These are phyloP conservation scores for Pugionium cornutum DNA, from an alignment of 345 rosid genomes.

Conservation along the genomic window DNA sequence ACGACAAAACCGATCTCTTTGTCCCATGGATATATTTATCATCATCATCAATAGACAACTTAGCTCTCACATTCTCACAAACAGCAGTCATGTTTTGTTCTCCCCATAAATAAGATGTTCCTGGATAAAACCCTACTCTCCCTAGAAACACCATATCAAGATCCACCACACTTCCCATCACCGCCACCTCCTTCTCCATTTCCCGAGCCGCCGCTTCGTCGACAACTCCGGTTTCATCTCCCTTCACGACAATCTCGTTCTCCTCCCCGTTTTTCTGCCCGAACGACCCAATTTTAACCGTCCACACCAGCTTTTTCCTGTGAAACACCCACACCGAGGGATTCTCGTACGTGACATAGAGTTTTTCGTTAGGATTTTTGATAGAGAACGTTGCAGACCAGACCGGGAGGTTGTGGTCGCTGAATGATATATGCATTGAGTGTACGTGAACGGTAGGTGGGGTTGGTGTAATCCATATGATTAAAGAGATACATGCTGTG, in stretches of 20 bases:
- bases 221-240: slow-evolving; percentile 20
- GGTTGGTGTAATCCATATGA: slow-evolving; percentile 30
- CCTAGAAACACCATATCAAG: slow-evolving; percentile 20
- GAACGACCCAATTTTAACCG: not conserved
- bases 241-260: slow-evolving; percentile 19
- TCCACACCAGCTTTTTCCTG: slow-evolving; percentile 11
- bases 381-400: slow-evolving; percentile 33
- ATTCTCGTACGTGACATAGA: slow-evolving; percentile 22
- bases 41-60: slow-evolving; percentile 3
- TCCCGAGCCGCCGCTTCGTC: slow-evolving; percentile 16
- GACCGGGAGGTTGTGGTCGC: not conserved
- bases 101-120: slow-evolving; percentile 29
- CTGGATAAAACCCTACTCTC: slow-evolving; percentile 33
- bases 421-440: slow-evolving; percentile 21
- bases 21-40: slow-evolving; percentile 3
- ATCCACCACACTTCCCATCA: slow-evolving; percentile 11
- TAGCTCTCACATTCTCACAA: slow-evolving; percentile 29
- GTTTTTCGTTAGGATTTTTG: slow-evolving; percentile 31
- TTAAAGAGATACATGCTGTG: not conserved
- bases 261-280: slow-evolving; percentile 11
- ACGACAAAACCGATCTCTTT: slow-evolving; percentile 9
- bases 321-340: slow-evolving; percentile 17
- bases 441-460: slow-evolving; percentile 27
- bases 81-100: slow-evolving; percentile 32
- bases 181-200: slow-evolving; percentile 17